phyloP scores from a whole-genome alignment of 1,284 basidiomycete genomes.

The Fomitiporia mediterranea region DNA sequence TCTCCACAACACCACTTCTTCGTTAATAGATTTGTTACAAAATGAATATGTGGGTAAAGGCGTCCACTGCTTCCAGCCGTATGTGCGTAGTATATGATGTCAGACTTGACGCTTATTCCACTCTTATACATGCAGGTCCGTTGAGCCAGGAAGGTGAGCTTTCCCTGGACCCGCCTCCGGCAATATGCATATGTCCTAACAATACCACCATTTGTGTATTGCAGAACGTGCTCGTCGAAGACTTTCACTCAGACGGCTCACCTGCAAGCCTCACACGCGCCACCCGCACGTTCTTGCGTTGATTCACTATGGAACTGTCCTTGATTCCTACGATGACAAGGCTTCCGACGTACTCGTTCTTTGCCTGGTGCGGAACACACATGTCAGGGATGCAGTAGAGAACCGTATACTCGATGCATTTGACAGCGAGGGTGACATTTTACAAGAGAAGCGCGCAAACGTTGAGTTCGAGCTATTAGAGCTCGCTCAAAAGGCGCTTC shows the following conservation, averaged over 20 bases:
- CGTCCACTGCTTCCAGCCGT: neutral
- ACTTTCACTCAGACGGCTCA: neutral
- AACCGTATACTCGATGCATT: conserved; percentile 4
- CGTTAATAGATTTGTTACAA: neutral
- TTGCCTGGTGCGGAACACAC: neutral
- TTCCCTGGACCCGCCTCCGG: neutral
- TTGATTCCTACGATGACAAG: conserved; percentile 1
- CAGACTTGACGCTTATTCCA: neutral
- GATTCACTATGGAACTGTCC: neutral
- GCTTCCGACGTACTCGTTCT: conserved; percentile 4
- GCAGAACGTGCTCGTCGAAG: neutral
- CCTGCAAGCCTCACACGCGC: neutral
- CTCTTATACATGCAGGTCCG: neutral
- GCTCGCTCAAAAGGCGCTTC: neutral
- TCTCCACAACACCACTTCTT: neutral
- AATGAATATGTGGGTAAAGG: conserved; percentile 1
- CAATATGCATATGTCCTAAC: neutral
- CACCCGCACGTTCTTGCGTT: conserved; percentile 1
- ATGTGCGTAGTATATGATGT: neutral
- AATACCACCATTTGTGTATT: neutral
- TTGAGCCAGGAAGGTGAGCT: neutral
- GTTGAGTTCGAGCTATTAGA: neutral
- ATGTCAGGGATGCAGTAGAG: conserved; percentile 1
- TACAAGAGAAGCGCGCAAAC: neutral
- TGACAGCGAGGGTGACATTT: neutral